A percentile compares a stretch with the other conserved stretches of the same genome.
phyloP scores from a whole-genome alignment of 2,329 filamentous ascomycete genomes.

The Diaporthe citrichinensis region DNA sequence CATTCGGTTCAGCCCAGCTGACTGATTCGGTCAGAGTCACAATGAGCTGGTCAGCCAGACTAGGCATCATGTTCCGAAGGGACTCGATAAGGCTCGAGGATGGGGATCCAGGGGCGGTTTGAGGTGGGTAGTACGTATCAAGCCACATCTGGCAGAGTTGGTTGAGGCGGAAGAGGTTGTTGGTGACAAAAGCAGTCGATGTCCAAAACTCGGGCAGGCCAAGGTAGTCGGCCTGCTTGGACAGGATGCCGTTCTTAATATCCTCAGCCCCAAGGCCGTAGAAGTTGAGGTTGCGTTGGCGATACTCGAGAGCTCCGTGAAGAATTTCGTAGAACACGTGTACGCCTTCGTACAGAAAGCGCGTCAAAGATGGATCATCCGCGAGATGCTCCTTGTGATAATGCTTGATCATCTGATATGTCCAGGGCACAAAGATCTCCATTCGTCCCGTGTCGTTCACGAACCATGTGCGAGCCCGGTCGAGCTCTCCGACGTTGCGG shows the following conservation, averaged over 20 bases:
- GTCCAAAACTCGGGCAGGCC: constrained; percentile 89
- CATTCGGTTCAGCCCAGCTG: constrained; percentile 62
- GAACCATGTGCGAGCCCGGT: constrained; percentile 89
- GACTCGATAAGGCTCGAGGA: constrained; percentile 59
- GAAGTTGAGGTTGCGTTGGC: constrained; percentile 74
- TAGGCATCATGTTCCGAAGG: constrained; percentile 64
- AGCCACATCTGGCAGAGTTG: constrained; percentile 71
- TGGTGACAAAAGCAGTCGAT: constrained; percentile 74
- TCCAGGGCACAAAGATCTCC: constrained; percentile 83
- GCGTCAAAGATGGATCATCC: constrained; percentile 67
- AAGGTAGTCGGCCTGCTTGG: constrained; percentile 68
- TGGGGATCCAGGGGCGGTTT: constrained; percentile 45
- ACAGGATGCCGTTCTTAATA: constrained; percentile 75
- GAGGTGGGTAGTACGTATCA: constrained; percentile 57
- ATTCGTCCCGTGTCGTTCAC: constrained; percentile 80
- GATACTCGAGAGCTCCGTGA: constrained; percentile 77
- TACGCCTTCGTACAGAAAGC: constrained; percentile 77
- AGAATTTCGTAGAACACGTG: constrained; percentile 78
- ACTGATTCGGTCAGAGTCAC: constrained; percentile 67
- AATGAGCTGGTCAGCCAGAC: constrained; percentile 69
- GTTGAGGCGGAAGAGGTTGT: constrained; percentile 72
- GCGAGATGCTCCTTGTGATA: constrained; percentile 74
- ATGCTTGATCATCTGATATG: constrained; percentile 81
- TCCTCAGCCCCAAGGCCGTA: constrained; percentile 82
- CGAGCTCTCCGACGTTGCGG: constrained; percentile 77